These are phyloP conservation scores for Magnaporthiopsis incrustans DNA, from an alignment of 2,329 filamentous ascomycete species.

Conservation along the genomic window DNA sequence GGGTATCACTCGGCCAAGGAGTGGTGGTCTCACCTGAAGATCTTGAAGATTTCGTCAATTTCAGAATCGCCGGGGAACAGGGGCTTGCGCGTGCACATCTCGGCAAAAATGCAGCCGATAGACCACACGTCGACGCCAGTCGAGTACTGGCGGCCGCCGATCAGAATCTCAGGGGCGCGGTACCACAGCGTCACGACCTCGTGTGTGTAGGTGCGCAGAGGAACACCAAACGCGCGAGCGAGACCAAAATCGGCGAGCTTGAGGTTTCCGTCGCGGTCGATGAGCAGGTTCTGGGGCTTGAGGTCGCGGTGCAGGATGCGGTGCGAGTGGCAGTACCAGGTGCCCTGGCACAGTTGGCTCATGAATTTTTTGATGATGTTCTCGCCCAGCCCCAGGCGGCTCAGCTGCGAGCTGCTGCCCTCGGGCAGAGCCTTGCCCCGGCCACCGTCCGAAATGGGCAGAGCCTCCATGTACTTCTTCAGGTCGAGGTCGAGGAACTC, in stretches of 20 bases:
- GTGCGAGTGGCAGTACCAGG: conserved; percentile 79
- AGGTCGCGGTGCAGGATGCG: conserved; percentile 76
- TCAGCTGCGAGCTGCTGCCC: conserved; percentile 55
- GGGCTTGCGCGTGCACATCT: conserved; percentile 87
- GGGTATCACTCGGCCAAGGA: neutral
- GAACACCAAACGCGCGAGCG: conserved; percentile 82
- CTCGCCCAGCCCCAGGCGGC: conserved; percentile 63
- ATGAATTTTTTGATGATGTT: conserved; percentile 88
- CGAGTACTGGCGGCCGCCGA: conserved; percentile 81
- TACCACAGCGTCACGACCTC: conserved; percentile 92
- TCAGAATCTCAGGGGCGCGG: conserved; percentile 75
- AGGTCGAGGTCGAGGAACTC: conserved; percentile 83
- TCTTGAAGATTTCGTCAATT: conserved; percentile 93
- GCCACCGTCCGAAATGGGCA: conserved; percentile 72
- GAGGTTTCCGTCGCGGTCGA: conserved; percentile 76
- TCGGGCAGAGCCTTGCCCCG: conserved; percentile 75
- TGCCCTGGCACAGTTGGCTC: conserved; percentile 72
- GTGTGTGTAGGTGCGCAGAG: conserved; percentile 80
- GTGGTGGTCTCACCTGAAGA: conserved; percentile 58
- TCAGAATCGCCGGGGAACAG: conserved; percentile 85
- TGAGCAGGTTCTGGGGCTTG: conserved; percentile 80
- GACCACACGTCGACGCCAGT: conserved; percentile 96
- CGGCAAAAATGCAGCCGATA: conserved; percentile 81
- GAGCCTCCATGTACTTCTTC: conserved; percentile 90
- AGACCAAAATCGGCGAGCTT: conserved; percentile 83